Evolutionary conservation across 139 green algal species (phyloP).

Genomic region (Mesotaenium endlicherianum): DNA sequence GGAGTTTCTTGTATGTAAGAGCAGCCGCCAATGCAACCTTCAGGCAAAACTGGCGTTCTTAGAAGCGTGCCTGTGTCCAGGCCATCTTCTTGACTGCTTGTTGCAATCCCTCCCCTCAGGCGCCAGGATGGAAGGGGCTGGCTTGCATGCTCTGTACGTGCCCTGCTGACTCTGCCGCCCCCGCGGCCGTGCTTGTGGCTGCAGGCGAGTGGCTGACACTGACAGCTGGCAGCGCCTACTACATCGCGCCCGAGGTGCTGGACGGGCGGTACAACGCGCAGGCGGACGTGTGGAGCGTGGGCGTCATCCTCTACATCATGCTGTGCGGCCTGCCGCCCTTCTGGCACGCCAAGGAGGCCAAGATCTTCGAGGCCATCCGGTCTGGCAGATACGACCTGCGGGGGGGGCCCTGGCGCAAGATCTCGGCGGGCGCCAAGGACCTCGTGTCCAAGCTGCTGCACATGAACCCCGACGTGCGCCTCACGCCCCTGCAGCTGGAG

Average conservation of each 20-base stretch:
- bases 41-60: too few relatives aligned
- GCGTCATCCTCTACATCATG: constrained; percentile 30
- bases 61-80: too few relatives aligned
- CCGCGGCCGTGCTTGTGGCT: too few relatives aligned
- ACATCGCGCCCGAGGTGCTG: constrained; percentile 10
- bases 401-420: neutral
- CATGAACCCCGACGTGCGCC: neutral
- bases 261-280: neutral
- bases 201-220: neutral
- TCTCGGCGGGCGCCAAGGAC: neutral
- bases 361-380: neutral
- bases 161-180: too few relatives aligned
- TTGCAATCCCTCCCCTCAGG: too few relatives aligned
- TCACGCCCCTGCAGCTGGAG: neutral
- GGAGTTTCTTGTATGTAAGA: too few relatives aligned
- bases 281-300: constrained; percentile 24
- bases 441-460: neutral
- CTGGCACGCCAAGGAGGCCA: neutral
- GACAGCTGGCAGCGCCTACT: neutral
- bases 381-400: neutral
- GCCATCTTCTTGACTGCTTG: too few relatives aligned
- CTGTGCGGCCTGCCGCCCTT: constrained; percentile 4
- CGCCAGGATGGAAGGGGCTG: too few relatives aligned
- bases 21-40: too few relatives aligned
- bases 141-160: too few relatives aligned